These are phyloP conservation scores for Pichia pseudocactophila DNA, from an alignment of 805 yeast genomes.

Conservation along the genomic window DNA sequence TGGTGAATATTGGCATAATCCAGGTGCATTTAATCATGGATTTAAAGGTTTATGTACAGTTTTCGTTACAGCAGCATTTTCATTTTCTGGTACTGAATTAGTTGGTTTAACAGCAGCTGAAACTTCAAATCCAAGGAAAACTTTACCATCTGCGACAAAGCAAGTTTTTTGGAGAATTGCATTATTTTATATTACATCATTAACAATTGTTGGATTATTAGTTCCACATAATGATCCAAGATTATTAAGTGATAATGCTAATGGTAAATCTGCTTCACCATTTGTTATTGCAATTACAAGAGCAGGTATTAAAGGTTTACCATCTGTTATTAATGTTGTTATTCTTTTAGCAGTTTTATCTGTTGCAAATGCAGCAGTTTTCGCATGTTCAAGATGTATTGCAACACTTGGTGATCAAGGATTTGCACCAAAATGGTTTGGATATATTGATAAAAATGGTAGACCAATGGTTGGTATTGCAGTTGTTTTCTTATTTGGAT, in stretches of 20 bases:
- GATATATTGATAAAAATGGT: constrained; percentile 68
- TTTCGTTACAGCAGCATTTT: constrained; percentile 49
- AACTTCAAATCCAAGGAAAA: constrained; percentile 46
- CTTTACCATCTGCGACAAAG: constrained; percentile 52
- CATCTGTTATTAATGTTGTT: constrained; percentile 67
- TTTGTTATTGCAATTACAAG: constrained; percentile 62
- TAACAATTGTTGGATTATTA: constrained; percentile 40
- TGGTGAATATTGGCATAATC: constrained; percentile 47
- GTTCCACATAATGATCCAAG: constrained; percentile 46
- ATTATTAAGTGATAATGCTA: constrained; percentile 37
- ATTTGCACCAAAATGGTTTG: constrained; percentile 51
- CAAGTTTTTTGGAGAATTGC: constrained; percentile 54
- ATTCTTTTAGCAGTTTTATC: constrained; percentile 65
- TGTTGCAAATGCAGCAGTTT: constrained; percentile 70
- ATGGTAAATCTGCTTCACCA: constrained; percentile 59
- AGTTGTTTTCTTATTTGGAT: constrained; percentile 44
- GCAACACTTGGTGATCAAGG: constrained; percentile 65
- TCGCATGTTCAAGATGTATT: constrained; percentile 63
- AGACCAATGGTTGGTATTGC: constrained; percentile 66
- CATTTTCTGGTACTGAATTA: constrained; percentile 57
- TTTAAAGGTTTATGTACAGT: constrained; percentile 58
- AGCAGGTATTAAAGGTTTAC: constrained; percentile 56
- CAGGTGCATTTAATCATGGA: constrained; percentile 41
- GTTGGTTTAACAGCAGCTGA: constrained; percentile 57
- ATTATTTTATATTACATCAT: constrained; percentile 43